Base-by-base conservation (phyloP, 148 eudicot species). In the Spergularia marina region DNA sequence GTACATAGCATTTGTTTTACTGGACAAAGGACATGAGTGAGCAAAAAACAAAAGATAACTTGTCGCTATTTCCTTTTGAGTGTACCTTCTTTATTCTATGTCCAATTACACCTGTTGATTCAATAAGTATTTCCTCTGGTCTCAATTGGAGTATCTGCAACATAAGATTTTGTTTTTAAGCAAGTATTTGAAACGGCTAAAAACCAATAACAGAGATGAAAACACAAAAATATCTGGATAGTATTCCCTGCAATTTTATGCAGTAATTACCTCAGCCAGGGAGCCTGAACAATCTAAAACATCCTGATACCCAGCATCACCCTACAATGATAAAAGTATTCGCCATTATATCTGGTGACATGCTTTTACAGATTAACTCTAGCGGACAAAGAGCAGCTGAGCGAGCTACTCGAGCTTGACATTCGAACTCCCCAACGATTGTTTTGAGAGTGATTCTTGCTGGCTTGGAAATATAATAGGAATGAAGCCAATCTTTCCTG, bases 81-180 rank as follows among this genome's bases (percentile, higher is more conserved):
- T 70, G 60, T 82, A 92, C 99, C 99, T 95, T 95, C 82, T 92
- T 95, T 76, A 95, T 95, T 79, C 99, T 83, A 76, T 95, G 91
- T 41, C 99, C 99, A 70, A 95, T 95, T 59, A 95, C 99, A 75
- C 99, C 99, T 7, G 99, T 95, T 72, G 99, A 95, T 84, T 95
- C 99, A 71, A 95, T 89, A 82, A 95, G 83, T 62, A 95, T 89
- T 74, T 92, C 89, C 23, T 84, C 89, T 71, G 88, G 84, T 70
- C 70, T 87, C 68, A 95, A 80, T 52, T 83, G 85, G 52, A 95
- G 91, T 66, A 92, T 79, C 99, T 95, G 80, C 78, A 76, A 65
- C 6, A 64, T 68, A 3, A 44, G 52, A 39, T 4, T 53, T 53
- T 53, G 41, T 53, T 7, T 49, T 30, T 53, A 70, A 70, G 59